Percentiles rank a stretch among this genome's conserved stretches.
phyloP scores from a whole-genome alignment of 2,329 filamentous ascomycete genomes.

The Neurospora sp. region DNA sequence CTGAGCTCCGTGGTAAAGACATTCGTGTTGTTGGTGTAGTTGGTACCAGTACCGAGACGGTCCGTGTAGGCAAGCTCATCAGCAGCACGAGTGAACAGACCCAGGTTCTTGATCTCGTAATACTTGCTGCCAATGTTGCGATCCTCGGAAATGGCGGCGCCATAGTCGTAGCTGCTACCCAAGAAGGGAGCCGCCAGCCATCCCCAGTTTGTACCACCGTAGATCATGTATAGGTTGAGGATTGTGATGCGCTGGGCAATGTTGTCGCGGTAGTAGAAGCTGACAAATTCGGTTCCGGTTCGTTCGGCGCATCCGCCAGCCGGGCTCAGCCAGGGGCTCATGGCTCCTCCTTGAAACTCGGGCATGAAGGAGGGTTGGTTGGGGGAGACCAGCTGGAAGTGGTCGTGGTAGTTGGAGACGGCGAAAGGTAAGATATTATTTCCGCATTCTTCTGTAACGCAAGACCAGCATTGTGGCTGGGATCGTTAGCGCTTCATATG shows the following conservation, averaged over 20 bases:
- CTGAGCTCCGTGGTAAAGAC: slow-evolving; percentile 42
- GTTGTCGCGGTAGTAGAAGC: slow-evolving; percentile 48
- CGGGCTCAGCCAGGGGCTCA: slow-evolving; percentile 40
- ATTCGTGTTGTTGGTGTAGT: slow-evolving; percentile 21
- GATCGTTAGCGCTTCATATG: slow-evolving; percentile 27
- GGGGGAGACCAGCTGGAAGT: slow-evolving; percentile 45
- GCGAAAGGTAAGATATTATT: background rate
- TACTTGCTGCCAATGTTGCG: slow-evolving; percentile 42
- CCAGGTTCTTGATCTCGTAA: slow-evolving; percentile 44
- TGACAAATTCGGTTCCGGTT: slow-evolving; percentile 34
- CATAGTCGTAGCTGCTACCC: slow-evolving; percentile 35
- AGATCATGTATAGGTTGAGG: slow-evolving; percentile 42
- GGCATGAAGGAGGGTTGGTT: slow-evolving; percentile 44
- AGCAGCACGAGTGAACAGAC: slow-evolving; percentile 43
- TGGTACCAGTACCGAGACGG: slow-evolving; percentile 45
- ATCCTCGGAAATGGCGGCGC: slow-evolving; percentile 43
- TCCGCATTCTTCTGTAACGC: slow-evolving; percentile 16
- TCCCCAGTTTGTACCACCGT: slow-evolving; percentile 48
- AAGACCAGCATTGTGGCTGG: slow-evolving; percentile 37
- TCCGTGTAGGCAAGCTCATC: slow-evolving; percentile 39
- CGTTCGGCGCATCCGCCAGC: slow-evolving; percentile 36
- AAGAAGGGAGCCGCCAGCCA: slow-evolving; percentile 40
- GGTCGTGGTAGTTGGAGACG: slow-evolving; percentile 39
- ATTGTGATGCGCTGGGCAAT: slow-evolving; percentile 39
- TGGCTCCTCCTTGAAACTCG: slow-evolving; percentile 45